Evolutionary conservation across 139 green algal species (phyloP).

Genomic region (Closterium sp.): DNA sequence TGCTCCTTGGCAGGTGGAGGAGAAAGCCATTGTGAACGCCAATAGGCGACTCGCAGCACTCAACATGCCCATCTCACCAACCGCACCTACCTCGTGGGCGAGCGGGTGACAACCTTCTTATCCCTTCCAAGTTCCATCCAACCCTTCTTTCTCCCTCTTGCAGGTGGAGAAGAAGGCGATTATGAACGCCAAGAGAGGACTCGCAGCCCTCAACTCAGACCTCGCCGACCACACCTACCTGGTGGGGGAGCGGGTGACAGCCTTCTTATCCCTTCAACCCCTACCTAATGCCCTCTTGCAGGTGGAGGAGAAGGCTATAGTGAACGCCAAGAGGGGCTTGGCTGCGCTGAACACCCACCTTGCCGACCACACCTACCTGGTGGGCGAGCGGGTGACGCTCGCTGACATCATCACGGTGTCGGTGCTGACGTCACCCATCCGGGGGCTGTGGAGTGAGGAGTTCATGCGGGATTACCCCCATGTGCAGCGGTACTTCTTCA

Average conservation of each 20-base stretch:
- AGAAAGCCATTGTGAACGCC: no score
- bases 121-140: no score
- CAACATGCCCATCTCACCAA: no score
- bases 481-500: constrained; percentile 63
- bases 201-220: constrained; percentile 56
- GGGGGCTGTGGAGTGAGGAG: constrained; percentile 11
- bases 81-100: no score
- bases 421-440: constrained; percentile 57
- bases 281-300: neutral
- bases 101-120: neutral
- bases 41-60: no score
- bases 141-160: no score
- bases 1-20: no score
- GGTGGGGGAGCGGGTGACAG: constrained; percentile 58
- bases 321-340: constrained; percentile 52
- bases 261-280: constrained; percentile 5
- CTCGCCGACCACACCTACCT: constrained; percentile 62
- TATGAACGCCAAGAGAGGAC: constrained; percentile 46
- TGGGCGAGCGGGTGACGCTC: constrained; percentile 62
- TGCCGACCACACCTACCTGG: constrained; percentile 60
- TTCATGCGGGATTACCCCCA: constrained; percentile 60
- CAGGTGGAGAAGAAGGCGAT: neutral
- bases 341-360: constrained; percentile 58
- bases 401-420: constrained; percentile 64
- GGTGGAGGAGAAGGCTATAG: constrained; percentile 36